Conservation (phyloP, 345 rosid species). For the Chamaenerion angustifolium region DNA sequence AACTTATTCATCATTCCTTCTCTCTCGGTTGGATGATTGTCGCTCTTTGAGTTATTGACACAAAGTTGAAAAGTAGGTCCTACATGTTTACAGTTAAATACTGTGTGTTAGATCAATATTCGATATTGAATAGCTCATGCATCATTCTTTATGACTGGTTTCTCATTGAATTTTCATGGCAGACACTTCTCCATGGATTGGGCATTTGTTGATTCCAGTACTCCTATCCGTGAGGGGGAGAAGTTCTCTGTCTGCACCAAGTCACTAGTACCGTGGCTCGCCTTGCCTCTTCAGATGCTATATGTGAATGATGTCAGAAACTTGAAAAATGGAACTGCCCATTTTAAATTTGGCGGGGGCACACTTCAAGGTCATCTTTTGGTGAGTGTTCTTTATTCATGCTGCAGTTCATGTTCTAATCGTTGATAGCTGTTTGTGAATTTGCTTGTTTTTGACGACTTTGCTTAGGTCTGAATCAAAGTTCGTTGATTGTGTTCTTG, state of each 20-base stretch:
- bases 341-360: conserved; percentile 64
- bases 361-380: conserved; percentile 74
- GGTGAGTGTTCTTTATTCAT: conserved; percentile 18
- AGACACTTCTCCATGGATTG: conserved; percentile 71
- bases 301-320: conserved; percentile 49
- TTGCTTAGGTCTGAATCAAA: too few relatives aligned
- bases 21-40: too few relatives aligned
- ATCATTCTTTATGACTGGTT: too few relatives aligned
- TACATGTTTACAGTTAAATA: too few relatives aligned
- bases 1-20: too few relatives aligned
- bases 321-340: conserved; percentile 27
- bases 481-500: too few relatives aligned
- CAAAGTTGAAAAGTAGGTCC: too few relatives aligned
- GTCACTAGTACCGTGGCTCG: conserved; percentile 76
- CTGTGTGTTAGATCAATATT: background rate
- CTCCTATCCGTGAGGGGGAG: conserved; percentile 45
- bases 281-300: conserved; percentile 77
- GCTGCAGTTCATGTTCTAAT: too few relatives aligned
- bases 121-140: too few relatives aligned
- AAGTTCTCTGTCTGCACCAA: conserved; percentile 70
- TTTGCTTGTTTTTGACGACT: too few relatives aligned
- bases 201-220: conserved; percentile 75
- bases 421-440: too few relatives aligned
- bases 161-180: conserved; percentile 2
- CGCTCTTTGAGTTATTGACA: too few relatives aligned